Conservation (phyloP, 352 stramenopile genomes). For the Halophytophthora polymorphica region DNA sequence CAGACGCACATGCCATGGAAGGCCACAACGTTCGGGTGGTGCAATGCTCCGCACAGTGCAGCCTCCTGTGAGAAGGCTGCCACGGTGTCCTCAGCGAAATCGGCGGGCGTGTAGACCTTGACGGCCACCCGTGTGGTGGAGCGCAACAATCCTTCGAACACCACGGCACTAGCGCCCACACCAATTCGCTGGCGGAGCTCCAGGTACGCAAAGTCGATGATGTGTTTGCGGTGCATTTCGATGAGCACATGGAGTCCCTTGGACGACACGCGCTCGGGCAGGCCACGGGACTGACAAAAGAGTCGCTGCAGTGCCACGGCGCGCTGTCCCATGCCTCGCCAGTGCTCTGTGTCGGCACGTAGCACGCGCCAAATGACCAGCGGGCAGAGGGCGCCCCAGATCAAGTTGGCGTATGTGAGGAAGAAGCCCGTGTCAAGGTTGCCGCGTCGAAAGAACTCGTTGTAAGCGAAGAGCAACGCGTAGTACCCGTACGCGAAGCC, state of each 20-base stretch:
- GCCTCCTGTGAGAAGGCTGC: slow-evolving; percentile 59
- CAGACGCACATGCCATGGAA: slow-evolving; percentile 70
- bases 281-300: slow-evolving; percentile 42
- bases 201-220: slow-evolving; percentile 69
- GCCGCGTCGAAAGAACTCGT: slow-evolving; percentile 44
- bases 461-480: slow-evolving; percentile 45
- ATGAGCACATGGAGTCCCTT: slow-evolving; percentile 63
- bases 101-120: slow-evolving; percentile 65
- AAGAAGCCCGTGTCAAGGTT: slow-evolving; percentile 53
- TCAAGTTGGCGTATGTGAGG: slow-evolving; percentile 56
- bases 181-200: slow-evolving; percentile 52
- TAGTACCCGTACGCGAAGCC: slow-evolving; percentile 55
- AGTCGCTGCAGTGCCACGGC: slow-evolving; percentile 39
- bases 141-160: slow-evolving; percentile 52
- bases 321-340: slow-evolving; percentile 48
- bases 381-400: slow-evolving; percentile 52
- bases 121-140: slow-evolving; percentile 49
- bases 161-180: slow-evolving; percentile 39
- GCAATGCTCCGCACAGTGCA: slow-evolving; percentile 47
- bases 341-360: slow-evolving; percentile 55
- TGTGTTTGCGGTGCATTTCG: slow-evolving; percentile 71
- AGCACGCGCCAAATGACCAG: slow-evolving; percentile 63
- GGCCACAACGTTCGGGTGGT: slow-evolving; percentile 60
- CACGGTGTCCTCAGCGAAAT: slow-evolving; percentile 60
- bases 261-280: slow-evolving; percentile 49